phyloP scores from a whole-genome alignment of 129 eudicot genomes.

The Pittosporum tobira region DNA sequence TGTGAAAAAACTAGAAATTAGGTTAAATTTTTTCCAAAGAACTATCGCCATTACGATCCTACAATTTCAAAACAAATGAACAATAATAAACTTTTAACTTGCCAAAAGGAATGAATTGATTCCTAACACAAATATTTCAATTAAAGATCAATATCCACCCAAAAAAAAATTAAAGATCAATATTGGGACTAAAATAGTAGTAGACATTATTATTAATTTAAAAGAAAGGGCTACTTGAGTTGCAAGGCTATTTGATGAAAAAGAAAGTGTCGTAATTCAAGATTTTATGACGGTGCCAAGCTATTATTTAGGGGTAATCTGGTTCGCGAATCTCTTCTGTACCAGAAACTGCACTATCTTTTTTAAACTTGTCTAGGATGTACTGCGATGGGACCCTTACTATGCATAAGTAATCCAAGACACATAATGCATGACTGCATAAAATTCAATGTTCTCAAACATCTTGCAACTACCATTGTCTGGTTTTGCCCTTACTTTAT shows the following conservation, averaged over 20 bases:
- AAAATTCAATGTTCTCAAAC: constrained; percentile 1
- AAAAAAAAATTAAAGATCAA: no score
- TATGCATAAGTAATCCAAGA: background rate
- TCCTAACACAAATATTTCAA: background rate
- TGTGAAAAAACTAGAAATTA: no score
- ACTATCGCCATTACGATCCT: no score
- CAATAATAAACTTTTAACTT: no score
- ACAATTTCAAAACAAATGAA: no score
- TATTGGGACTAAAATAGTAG: no score
- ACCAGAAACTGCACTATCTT: background rate
- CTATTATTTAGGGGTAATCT: background rate
- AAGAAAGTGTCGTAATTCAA: background rate
- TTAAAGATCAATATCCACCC: no score
- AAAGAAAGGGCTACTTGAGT: background rate
- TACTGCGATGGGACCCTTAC: background rate
- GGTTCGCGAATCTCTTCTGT: background rate
- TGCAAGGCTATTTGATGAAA: background rate
- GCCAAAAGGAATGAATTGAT: background rate
- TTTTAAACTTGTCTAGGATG: constrained; percentile 2
- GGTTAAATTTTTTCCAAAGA: no score
- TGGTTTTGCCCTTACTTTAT: background rate
- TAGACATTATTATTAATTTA: no score
- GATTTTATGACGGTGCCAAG: no score
- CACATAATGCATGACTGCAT: constrained; percentile 1
- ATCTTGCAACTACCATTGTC: background rate